Evolutionary conservation across 2,329 filamentous ascomycete genomes (phyloP).

Genomic region (Trichoderma koningiopsis): DNA sequence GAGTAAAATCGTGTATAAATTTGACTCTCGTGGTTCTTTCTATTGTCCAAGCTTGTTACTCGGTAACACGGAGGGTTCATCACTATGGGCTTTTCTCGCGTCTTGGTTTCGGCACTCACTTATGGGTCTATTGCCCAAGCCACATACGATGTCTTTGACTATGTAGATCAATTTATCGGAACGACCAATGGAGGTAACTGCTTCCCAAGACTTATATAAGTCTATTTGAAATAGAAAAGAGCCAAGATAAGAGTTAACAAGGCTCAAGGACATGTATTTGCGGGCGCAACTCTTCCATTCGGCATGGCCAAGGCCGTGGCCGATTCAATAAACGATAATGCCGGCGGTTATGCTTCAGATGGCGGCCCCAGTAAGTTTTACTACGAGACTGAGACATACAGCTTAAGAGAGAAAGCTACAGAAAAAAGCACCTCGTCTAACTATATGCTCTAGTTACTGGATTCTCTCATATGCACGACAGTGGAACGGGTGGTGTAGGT

Average conservation of each 20-base stretch:
- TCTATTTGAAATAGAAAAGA: background rate
- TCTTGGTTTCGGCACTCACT: background rate
- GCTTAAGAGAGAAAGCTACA: background rate
- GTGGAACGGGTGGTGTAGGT: constrained; percentile 39
- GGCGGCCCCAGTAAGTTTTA: constrained; percentile 30
- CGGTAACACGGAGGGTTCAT: background rate
- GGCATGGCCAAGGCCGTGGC: constrained; percentile 38
- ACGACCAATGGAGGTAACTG: constrained; percentile 33
- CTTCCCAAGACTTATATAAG: background rate
- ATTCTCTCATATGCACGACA: constrained; percentile 38
- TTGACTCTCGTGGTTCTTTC: background rate
- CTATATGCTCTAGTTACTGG: constrained; percentile 32
- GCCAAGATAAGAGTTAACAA: background rate
- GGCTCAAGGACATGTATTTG: constrained; percentile 35
- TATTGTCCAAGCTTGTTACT: background rate
- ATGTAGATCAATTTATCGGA: constrained; percentile 35
- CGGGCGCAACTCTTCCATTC: constrained; percentile 35
- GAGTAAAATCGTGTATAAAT: background rate
- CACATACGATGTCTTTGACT: constrained; percentile 30
- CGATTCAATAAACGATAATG: constrained; percentile 33
- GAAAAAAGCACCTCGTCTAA: background rate
- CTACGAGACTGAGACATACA: too few species aligned
- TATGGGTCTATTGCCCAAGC: constrained; percentile 11
- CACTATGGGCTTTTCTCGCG: constrained; percentile 12
- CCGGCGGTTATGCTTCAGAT: constrained; percentile 35